Conservation (phyloP, 1,284 basidiomycete genomes). For the Pascua sp. region DNA sequence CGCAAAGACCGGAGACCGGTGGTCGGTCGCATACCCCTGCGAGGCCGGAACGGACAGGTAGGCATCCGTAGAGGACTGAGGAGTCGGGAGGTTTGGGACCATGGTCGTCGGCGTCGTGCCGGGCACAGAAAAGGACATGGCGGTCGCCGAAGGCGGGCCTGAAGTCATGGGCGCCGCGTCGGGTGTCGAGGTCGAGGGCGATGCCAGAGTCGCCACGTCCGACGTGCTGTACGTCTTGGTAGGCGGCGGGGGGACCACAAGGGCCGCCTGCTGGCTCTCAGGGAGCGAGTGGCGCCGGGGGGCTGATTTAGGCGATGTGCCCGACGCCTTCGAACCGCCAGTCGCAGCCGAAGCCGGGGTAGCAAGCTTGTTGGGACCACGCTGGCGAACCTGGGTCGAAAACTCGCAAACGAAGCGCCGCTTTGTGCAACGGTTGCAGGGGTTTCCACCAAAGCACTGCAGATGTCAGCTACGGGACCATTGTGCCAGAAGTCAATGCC, state of each 20-base stretch:
- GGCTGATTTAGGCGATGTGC: not conserved
- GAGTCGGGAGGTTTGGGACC: too few species aligned
- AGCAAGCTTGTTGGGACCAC: constrained; percentile 18
- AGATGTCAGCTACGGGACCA: constrained; percentile 3
- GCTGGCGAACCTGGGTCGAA: constrained; percentile 19
- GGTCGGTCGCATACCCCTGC: not conserved
- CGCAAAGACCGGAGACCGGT: constrained; percentile 12
- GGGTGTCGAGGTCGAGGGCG: not conserved
- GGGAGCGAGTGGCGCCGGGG: too few species aligned
- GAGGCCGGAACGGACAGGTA: too few species aligned
- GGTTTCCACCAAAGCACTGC: constrained; percentile 23
- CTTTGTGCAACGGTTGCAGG: constrained; percentile 23
- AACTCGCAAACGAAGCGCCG: constrained; percentile 23
- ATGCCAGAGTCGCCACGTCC: constrained; percentile 4
- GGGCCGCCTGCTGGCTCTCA: too few species aligned
- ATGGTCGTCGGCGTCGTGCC: too few species aligned
- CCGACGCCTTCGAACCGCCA: not conserved
- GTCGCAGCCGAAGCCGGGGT: constrained; percentile 1
- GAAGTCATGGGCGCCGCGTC: not conserved
- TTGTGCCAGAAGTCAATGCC: not conserved
- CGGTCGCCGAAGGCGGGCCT: too few species aligned
- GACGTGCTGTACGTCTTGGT: constrained; percentile 13
- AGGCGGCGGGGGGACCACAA: not conserved
- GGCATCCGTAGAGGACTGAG: too few species aligned
- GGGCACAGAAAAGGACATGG: not conserved